A percentile compares a stretch with the other conserved stretches of the same genome.
Evolutionary conservation across 192 early-diverging fungal species (phyloP).

Genomic region (Coemansia sp.): DNA sequence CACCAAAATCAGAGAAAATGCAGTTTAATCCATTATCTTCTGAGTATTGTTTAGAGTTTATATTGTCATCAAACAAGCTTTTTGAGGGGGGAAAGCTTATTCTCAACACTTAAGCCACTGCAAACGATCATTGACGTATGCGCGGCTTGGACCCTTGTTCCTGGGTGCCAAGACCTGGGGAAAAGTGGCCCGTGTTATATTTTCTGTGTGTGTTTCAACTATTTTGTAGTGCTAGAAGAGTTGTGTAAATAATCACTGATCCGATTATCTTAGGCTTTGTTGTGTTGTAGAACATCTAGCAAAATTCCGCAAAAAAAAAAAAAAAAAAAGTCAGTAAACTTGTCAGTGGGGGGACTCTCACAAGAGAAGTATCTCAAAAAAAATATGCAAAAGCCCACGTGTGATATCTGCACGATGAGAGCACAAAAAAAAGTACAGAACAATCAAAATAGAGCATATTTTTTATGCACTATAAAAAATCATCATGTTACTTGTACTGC

Average conservation of each 20-base stretch:
- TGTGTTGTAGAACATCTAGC: background rate
- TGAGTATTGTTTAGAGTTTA: no score
- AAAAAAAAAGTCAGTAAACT: background rate
- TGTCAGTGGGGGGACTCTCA: no score
- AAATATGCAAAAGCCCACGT: background rate
- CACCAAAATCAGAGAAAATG: no score
- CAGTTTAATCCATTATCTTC: no score
- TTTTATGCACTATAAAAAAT: background rate
- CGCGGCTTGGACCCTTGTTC: background rate
- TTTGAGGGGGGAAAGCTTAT: no score
- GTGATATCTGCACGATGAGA: background rate
- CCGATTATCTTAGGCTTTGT: background rate
- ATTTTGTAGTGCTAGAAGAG: background rate
- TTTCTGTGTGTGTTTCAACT: background rate
- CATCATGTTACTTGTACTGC: background rate
- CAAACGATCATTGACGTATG: no score
- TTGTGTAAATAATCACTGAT: background rate
- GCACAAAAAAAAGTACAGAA: background rate
- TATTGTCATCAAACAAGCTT: no score
- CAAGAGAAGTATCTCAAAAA: no score
- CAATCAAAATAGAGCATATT: background rate
- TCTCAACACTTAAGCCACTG: no score
- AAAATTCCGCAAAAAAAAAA: background rate
- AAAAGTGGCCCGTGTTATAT: background rate
- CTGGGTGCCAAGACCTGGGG: background rate